Conservation (phyloP, 768 basidiomycete genomes). For the Psilocybe sp. region DNA sequence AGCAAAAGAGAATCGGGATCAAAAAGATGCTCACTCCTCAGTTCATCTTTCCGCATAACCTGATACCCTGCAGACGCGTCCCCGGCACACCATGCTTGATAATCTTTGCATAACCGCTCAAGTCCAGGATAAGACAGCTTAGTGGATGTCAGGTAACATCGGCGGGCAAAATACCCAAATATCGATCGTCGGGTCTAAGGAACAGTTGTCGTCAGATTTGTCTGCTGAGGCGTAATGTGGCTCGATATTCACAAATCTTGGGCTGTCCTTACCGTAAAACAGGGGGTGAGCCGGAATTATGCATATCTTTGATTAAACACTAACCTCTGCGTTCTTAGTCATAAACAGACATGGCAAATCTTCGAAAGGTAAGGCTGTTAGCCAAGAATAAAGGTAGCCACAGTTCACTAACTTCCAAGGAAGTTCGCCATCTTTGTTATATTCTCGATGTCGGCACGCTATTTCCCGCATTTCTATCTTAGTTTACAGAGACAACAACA, state of each 20-base stretch:
- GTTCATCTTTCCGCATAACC: conserved; percentile 46
- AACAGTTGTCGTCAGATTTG: not conserved
- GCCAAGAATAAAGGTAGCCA: not conserved
- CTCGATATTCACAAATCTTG: conserved; percentile 17
- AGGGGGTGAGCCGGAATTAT: not conserved
- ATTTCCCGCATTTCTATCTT: not conserved
- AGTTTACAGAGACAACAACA: not conserved
- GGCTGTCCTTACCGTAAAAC: conserved; percentile 14
- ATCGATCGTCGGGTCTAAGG: conserved; percentile 68
- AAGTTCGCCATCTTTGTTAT: conserved; percentile 64
- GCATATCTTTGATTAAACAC: not conserved
- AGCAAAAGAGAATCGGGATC: no score
- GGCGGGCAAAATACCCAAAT: conserved; percentile 79
- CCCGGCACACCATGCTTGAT: conserved; percentile 59
- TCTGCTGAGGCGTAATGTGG: no score
- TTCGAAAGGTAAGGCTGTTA: conserved; percentile 17
- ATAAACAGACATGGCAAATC: conserved; percentile 58
- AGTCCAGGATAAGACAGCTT: conserved; percentile 77
- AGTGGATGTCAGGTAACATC: conserved; percentile 70
- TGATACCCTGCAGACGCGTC: conserved; percentile 47
- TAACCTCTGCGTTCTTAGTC: conserved; percentile 55
- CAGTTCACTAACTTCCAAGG: conserved; percentile 41
- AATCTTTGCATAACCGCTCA: conserved; percentile 64
- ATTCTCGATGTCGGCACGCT: conserved; percentile 49
- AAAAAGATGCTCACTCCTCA: conserved; percentile 29